Evolutionary conservation across 2,329 filamentous ascomycete species (phyloP), one percentile per base, ranked within the genome.

Genomic region (Aspergillus cejpii): DNA sequence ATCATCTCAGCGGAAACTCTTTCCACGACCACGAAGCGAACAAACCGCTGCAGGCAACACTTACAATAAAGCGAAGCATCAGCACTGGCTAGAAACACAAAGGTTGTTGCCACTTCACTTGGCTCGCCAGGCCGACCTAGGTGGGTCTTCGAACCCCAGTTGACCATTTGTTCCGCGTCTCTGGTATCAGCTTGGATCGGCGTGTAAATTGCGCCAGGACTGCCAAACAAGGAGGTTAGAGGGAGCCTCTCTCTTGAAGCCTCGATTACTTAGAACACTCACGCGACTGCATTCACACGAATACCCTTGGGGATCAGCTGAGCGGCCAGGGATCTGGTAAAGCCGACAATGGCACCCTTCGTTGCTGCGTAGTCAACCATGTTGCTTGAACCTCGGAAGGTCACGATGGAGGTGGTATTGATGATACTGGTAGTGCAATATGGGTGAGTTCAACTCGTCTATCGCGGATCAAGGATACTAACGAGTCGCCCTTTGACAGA

Each of bases 351-450:
- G 19, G 77, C 77, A 5, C 76, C 78, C 54, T 82, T 81, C 5
- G 76, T 80, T 7, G 76, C 64, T 2, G 73, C 67, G 52, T 80
- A 81, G 56, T 81, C 78, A 1, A 80, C 55, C 65, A 79, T 72
- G 14, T 58, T 48, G 0, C 60, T 50, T 2, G 74, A 76, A 1
- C 78, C 77, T 44, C 75, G 68, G 61, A 78, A 80, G 1, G 74
- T 71, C n/a, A 74, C 72, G 0, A 74, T 68, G 0, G 75, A 79
- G 1, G 74, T 72, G 1, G 72, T 73, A 61, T 80, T 81, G 61
- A 80, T 76, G 52, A 81, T 80, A 2, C 71, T 74, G 31, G 24
- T 49, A 7, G 17, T 5, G 7, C 12, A 12, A 31, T 33, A 23
- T 39, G 19, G 26, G 19, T 20, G 5, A 19, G 19, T 33, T 6